Conservation (phyloP, 2,329 filamentous ascomycete genomes). For the Arachnopeziza araneosa region DNA sequence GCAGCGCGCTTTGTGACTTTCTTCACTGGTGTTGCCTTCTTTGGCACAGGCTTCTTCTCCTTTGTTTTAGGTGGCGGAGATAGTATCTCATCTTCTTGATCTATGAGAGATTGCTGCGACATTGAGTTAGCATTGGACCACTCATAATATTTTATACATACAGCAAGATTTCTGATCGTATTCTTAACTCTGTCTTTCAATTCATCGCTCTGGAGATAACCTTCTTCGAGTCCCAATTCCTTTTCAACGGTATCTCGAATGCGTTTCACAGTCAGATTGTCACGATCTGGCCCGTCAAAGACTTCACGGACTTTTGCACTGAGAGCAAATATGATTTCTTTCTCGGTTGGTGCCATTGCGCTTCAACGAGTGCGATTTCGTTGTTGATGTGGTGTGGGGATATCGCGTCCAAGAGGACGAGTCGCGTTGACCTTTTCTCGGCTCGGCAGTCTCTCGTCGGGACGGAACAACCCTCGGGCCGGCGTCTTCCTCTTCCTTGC, state of each 20-base stretch:
- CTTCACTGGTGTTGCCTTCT: conserved; percentile 37
- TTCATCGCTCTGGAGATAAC: conserved; percentile 42
- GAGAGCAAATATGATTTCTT: conserved; percentile 11
- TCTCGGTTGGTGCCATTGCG: conserved; percentile 16
- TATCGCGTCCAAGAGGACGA: neutral
- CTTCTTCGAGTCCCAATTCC: conserved; percentile 42
- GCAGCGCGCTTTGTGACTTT: conserved; percentile 32
- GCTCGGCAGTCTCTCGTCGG: neutral
- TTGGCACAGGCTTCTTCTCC: conserved; percentile 11
- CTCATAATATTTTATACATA: conserved; percentile 31
- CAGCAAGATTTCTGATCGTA: conserved; percentile 50
- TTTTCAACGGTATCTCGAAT: conserved; percentile 49
- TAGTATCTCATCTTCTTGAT: neutral
- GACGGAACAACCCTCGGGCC: neutral
- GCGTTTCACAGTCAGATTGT: conserved; percentile 50
- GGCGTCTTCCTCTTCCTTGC: no score
- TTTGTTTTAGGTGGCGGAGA: neutral
- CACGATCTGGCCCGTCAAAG: conserved; percentile 32
- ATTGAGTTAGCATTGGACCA: conserved; percentile 2
- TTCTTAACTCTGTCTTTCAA: conserved; percentile 57
- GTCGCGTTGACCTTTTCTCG: neutral
- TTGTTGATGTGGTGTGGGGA: neutral
- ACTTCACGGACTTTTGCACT: neutral
- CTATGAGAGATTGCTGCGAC: conserved; percentile 1
- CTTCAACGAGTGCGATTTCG: neutral